Base-by-base conservation (phyloP, 345 rosid genomes). In the Jatropha curcas region DNA sequence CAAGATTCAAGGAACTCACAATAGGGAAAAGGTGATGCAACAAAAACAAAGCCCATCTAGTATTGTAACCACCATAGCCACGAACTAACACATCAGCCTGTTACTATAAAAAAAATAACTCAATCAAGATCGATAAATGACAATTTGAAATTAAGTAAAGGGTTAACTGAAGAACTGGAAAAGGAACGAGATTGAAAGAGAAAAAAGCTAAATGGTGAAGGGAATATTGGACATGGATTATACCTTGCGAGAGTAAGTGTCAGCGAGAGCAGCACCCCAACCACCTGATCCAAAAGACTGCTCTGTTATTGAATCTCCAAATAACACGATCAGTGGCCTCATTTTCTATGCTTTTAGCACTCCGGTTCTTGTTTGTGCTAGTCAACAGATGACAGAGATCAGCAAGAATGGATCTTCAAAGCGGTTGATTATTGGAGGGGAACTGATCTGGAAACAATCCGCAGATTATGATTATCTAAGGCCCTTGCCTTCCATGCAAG, bases 41-140 rank as follows among this genome's bases (percentile, higher is more conserved):
- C 89, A 93, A 83, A 86, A 91, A 91, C 78, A 93, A 79, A 68
- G 97, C 97, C 98, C 95, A 91, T 84, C 93, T 78, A 58, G 95
- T 90, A 81, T 88, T 94, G 91, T 94, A 94, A 31, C 98, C 98
- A 52, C 90, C 87, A 76, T 94, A 94, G 27, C 98, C 98, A 81
- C 98, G 98, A 52, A 89, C 84, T n/a, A 88, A 58, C 13, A 90
- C 84, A 76, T 94, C 98, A 22, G 91, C 93, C 92, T 88, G 64
- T 35, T 13, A 28, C n/a, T n/a, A n/a, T n/a, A n/a, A n/a, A n/a
- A n/a, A n/a, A n/a, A n/a, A n/a, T n/a, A n/a, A n/a, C n/a, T 31
- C 22, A 11, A 58, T 30, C 37, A 45, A 19, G 27, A 52, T 46
- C 46, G 7, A 70, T 16, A 65, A 58, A 60, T 1, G n/a, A 77